Evolutionary conservation across 2,329 filamentous ascomycete genomes (phyloP).

Genomic region (Fusarium incarnatum): DNA sequence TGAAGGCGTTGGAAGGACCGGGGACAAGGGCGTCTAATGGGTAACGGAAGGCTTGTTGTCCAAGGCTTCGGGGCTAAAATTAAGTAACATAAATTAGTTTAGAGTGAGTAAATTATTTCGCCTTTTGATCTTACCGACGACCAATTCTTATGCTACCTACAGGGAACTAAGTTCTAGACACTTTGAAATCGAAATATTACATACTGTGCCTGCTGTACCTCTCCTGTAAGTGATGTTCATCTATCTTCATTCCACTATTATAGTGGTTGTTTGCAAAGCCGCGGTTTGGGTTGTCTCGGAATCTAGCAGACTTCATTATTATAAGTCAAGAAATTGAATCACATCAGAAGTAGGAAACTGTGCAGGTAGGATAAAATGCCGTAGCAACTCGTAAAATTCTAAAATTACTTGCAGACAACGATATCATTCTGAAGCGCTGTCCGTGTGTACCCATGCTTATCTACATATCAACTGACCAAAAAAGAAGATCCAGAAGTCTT

Average conservation of each 20-base stretch:
- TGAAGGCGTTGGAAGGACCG: constrained; percentile 28
- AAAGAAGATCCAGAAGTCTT: constrained; percentile 1
- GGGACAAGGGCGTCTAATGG: constrained; percentile 23
- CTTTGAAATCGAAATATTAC: constrained; percentile 21
- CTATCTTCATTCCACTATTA: background rate
- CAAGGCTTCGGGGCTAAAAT: background rate
- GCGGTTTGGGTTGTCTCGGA: background rate
- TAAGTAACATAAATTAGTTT: background rate
- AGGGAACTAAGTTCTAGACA: constrained; percentile 18
- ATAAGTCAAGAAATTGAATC: background rate
- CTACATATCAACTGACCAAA: constrained; percentile 21
- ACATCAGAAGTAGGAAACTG: background rate
- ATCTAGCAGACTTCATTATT: background rate
- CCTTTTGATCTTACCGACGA: background rate
- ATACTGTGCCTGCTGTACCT: constrained; percentile 6
- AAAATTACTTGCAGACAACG: constrained; percentile 36
- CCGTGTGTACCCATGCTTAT: constrained; percentile 23
- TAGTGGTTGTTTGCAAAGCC: constrained; percentile 21
- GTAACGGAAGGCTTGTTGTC: background rate
- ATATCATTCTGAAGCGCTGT: constrained; percentile 35
- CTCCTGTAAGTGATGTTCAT: background rate
- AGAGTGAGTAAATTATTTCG: background rate
- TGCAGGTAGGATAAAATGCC: background rate
- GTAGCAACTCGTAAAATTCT: constrained; percentile 26
- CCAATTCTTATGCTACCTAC: background rate